Conservation (phyloP, 2,329 filamentous ascomycete species). For the Helminthosporium solani region DNA sequence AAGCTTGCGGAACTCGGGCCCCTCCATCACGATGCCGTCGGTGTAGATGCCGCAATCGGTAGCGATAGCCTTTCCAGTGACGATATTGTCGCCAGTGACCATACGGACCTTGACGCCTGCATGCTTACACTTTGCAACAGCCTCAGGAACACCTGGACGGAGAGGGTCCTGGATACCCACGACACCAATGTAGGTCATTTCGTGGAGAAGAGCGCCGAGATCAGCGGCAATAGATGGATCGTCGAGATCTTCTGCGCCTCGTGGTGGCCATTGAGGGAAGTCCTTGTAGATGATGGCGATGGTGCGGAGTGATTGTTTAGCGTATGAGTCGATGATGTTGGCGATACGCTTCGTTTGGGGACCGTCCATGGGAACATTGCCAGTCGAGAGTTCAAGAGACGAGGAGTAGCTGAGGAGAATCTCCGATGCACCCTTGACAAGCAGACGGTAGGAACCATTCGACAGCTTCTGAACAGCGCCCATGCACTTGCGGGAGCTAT, state of each 20-base stretch:
- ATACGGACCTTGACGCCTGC: slow-evolving; percentile 76
- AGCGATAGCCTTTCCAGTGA: slow-evolving; percentile 74
- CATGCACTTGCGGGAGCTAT: slow-evolving; percentile 58
- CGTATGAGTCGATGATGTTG: slow-evolving; percentile 39
- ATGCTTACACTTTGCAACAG: slow-evolving; percentile 67
- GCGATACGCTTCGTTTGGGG: slow-evolving; percentile 20
- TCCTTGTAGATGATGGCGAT: slow-evolving; percentile 45
- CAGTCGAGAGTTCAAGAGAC: slow-evolving; percentile 11
- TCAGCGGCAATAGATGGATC: slow-evolving; percentile 43
- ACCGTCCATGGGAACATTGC: slow-evolving; percentile 13
- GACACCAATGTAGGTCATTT: slow-evolving; percentile 67
- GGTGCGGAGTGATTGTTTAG: slow-evolving; percentile 43
- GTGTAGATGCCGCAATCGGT: slow-evolving; percentile 72
- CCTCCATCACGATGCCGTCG: slow-evolving; percentile 70
- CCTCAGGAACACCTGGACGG: slow-evolving; percentile 68
- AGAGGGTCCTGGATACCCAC: slow-evolving; percentile 79
- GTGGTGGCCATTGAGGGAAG: slow-evolving; percentile 42
- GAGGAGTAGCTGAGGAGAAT: slow-evolving; percentile 49
- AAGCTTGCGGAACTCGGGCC: slow-evolving; percentile 71
- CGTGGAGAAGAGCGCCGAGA: slow-evolving; percentile 66
- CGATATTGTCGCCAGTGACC: slow-evolving; percentile 77
- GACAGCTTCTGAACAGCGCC: slow-evolving; percentile 54
- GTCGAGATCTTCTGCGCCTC: slow-evolving; percentile 15
- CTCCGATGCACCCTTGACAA: slow-evolving; percentile 61
- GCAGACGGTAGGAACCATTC: slow-evolving; percentile 50